phyloP scores from a whole-genome alignment of 2,329 filamentous ascomycete genomes.

The Colletotrichum cereale region DNA sequence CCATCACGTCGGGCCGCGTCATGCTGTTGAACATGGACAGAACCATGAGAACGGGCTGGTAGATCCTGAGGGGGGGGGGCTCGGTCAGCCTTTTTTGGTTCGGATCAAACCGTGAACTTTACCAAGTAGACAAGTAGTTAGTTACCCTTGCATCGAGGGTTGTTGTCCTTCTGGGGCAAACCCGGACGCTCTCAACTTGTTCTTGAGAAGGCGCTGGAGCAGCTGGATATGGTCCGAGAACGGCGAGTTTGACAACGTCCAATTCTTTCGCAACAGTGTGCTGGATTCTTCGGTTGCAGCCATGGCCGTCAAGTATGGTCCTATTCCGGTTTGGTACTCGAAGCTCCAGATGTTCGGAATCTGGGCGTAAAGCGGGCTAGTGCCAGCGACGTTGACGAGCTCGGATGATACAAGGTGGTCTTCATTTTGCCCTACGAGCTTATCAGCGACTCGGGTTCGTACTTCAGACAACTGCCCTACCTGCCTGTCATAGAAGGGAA shows the following conservation, averaged over 20 bases:
- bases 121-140: no score
- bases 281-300: constrained; percentile 43
- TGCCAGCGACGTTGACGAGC: constrained; percentile 30
- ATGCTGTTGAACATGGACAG: constrained; percentile 52
- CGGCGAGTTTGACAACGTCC: constrained; percentile 46
- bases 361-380: constrained; percentile 42
- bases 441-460: neutral
- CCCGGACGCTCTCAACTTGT: constrained; percentile 42
- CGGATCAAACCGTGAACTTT: neutral
- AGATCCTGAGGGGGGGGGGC: constrained; percentile 32
- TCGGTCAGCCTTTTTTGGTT: neutral
- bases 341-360: constrained; percentile 49
- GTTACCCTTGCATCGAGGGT: constrained; percentile 23
- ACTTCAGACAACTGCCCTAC: rapidly evolving
- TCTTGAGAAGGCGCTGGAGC: constrained; percentile 44
- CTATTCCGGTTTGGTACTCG: constrained; percentile 48
- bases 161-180: constrained; percentile 16
- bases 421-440: neutral
- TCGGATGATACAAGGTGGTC: neutral
- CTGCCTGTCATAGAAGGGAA: neutral
- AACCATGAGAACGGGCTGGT: constrained; percentile 48
- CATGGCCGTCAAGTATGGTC: constrained; percentile 46
- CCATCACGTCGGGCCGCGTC: constrained; percentile 51
- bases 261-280: constrained; percentile 44
- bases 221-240: constrained; percentile 50